Evolutionary conservation across 148 eudicot species (phyloP).

Genomic region (Diospyros lotus): DNA sequence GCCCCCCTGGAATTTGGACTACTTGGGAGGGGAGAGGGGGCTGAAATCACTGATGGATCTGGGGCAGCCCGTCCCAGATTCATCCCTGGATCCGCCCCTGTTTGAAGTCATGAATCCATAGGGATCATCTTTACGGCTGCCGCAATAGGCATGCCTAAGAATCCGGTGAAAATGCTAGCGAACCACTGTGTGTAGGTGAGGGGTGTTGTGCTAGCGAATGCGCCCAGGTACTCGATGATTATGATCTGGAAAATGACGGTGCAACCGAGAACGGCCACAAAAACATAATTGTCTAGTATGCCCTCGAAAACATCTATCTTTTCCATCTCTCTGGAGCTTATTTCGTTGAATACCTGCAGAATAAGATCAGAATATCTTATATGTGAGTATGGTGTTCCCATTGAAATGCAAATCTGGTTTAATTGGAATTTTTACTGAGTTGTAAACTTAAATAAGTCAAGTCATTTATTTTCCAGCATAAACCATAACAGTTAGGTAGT

Average conservation of each 20-base stretch:
- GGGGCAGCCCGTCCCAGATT: neutral
- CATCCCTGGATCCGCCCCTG: neutral
- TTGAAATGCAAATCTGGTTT: too few relatives aligned
- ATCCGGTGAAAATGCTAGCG: slow-evolving; percentile 54
- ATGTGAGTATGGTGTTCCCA: neutral
- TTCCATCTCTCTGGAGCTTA: slow-evolving; percentile 90
- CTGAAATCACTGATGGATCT: neutral
- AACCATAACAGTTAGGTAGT: too few relatives aligned
- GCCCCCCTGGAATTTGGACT: too few relatives aligned
- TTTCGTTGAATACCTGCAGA: slow-evolving; percentile 80
- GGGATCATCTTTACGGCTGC: slow-evolving; percentile 52
- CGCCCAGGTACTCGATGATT: slow-evolving; percentile 69
- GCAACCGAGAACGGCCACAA: slow-evolving; percentile 46
- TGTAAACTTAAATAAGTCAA: too few relatives aligned
- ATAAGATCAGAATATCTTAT: slow-evolving; percentile 1
- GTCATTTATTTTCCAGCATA: too few relatives aligned
- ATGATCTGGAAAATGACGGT: slow-evolving; percentile 77
- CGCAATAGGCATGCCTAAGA: slow-evolving; percentile 87
- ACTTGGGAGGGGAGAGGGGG: neutral
- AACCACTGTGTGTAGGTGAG: slow-evolving; percentile 62
- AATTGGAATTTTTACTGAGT: too few relatives aligned
- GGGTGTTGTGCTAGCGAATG: slow-evolving; percentile 83
- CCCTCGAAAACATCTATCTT: slow-evolving; percentile 65
- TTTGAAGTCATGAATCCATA: slow-evolving; percentile 13
- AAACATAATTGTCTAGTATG: slow-evolving; percentile 74